Evolutionary conservation across 257 asterid genomes (phyloP).

Genomic region (Primulina huaijiensis): DNA sequence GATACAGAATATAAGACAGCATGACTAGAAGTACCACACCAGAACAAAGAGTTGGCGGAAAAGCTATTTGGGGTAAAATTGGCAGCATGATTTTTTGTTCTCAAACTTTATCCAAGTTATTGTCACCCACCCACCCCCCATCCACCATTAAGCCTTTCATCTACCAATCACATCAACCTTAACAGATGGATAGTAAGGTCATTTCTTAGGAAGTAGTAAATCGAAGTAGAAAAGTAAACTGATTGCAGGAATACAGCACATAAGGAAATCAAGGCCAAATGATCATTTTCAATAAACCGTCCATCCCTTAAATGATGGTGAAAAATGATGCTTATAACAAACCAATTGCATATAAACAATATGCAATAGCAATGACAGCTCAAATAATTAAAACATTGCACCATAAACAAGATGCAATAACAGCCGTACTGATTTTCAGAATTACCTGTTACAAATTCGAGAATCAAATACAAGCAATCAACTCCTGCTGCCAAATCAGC

Average conservation of each 20-base stretch:
- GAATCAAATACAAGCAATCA: constrained; percentile 70
- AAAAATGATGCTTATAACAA: constrained; percentile 14
- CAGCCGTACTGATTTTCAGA: constrained; percentile 7
- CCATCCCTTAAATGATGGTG: not conserved
- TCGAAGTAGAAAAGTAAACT: not conserved
- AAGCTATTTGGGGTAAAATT: not conserved
- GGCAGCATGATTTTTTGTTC: not conserved
- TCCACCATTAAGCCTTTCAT: not conserved
- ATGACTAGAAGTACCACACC: not conserved
- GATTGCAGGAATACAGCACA: not conserved
- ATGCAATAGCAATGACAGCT: not conserved
- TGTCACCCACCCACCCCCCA: not conserved
- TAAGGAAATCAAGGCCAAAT: not conserved
- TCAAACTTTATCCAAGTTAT: not conserved
- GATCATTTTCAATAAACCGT: not conserved
- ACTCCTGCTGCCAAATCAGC: constrained; percentile 77
- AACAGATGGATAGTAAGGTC: not conserved
- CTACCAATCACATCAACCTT: not conserved
- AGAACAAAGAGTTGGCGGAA: not conserved
- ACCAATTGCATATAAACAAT: not conserved
- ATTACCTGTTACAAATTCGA: constrained; percentile 75
- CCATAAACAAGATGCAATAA: not conserved
- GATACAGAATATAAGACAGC: not conserved
- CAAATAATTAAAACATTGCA: constrained; percentile 14
- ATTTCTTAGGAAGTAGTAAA: not conserved